Base-by-base conservation (phyloP, 2,329 filamentous ascomycete species). In the Fusarium sp. region DNA sequence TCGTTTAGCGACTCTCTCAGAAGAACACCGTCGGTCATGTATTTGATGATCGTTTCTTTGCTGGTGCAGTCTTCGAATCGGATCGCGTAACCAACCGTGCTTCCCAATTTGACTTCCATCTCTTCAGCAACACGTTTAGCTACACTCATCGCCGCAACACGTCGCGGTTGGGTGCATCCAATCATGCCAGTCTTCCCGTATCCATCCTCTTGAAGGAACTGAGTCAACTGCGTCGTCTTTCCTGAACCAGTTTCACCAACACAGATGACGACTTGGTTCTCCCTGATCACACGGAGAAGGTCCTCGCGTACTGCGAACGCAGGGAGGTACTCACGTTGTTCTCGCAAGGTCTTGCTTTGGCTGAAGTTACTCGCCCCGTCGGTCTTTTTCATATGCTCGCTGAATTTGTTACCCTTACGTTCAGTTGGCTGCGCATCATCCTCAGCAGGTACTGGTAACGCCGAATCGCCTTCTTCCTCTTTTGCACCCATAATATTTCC, bases 31-130 rank as follows among this genome's bases (percentile, higher is more conserved):
- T 99, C 96, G 0, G 96, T 99, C 94, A 99, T 97, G 79, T 99
- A 99, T 80, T 99, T 99, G 82, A 99, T 98, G 62, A 90, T 85
- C 0, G 96, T 99, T 59, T 98, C 92, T 71, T 94, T 93, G 82
- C 93, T 97, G 2, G 96, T 99, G 78, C 94, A 97, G 77, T 99
- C 96, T 77, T 99, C 96, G 74, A 99, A 99, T 54, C 96, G 94
- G 76, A 99, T 99, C 1, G 96, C 94, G 78, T 99, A 99, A 30
- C 96, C 96, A 37, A 99, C 96, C 1, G 90, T 87, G 57, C 91
- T 90, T 48, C 96, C 96, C 11, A 99, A 83, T 57, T 90, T 90
- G 44, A 97, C 94, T 71, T 97, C 92, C 96, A 99, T 99, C 81
- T 99, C 96, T 80, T 99, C 96, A 59, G 93, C 93, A 39, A 99